Base-by-base conservation (phyloP, 2,329 filamentous ascomycete species). In the Aciculosporium take region DNA sequence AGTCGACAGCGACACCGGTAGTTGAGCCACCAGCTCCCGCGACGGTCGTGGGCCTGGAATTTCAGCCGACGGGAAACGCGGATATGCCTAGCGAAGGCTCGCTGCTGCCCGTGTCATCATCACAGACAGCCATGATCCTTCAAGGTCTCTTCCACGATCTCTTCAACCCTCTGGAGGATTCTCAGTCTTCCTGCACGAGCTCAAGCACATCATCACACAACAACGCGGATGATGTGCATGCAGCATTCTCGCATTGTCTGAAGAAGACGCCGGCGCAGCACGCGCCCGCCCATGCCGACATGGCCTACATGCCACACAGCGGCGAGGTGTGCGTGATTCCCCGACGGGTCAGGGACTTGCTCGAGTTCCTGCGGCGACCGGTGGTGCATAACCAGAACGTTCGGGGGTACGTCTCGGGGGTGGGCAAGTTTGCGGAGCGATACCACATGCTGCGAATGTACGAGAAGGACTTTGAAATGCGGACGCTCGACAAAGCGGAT, bases 381-480 rank as follows among this genome's bases (percentile, higher is more conserved):
- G 18, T 25, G 3, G 49, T 49, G 27, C 45, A 41, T 40, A 52
- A 54, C 12, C 13, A 37, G 12, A 43, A 42, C 9, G 29, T 23
- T n/a, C 23, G 32, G 2, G 36, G 12, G n/a, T 28, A 36, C 8
- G 25, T 34, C 17, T 33, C 39, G 2, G 37, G 30, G 12, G 5
- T 39, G 34, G 41, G 23, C 37, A 30, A 27, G 35, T 34, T 47
- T 13, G 42, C 48, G 7, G 48, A 48, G 36, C 47, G 51, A 12
- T 53, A 58, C 36, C 56, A 56, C 38, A 54, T 75, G 24, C 49
- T 76, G 20, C 66, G 71, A n/a, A 65, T 66, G 8, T 69, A 67
- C 46, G 60, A 64, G 44, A 62, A 63, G 37, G 68, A 70, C 25
- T 47, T 72, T 21, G 71, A 74, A 51, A 54, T 76, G 25, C 50